Evolutionary conservation across 1,284 basidiomycete genomes (phyloP), one percentile per base, ranked within the genome.

Genomic region (Mycena sp.): DNA sequence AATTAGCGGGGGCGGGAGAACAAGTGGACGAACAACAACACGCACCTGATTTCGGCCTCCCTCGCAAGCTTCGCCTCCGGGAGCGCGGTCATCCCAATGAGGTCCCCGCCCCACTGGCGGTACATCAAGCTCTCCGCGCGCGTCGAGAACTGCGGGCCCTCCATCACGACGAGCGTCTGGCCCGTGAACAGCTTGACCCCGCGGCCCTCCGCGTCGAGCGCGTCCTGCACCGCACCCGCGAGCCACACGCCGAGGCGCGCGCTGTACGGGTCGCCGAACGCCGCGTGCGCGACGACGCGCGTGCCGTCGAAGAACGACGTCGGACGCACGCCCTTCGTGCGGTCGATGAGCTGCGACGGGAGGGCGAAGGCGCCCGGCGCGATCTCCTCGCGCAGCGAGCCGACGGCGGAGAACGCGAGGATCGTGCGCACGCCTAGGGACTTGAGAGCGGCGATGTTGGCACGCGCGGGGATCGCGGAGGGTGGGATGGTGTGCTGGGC

Each of bases 371-470:
- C 90, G 41, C 96, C 94, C 0, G 94, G 94, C n/a, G 87, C 78
- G 74, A 99, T 95, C 72, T 98, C 95, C 77, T 99, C 97, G 50
- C 95, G 85, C 40, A 99, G 85, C n/a, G 94, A 96, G 28, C 97
- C 97, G 49, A 99, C 97, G 10, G 97, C 97, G 17, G 92, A 94
- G 83, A 99, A 99, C 1, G 96, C 95, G 67, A 99, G 83, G 72
- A 99, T 88, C 48, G 90, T 93, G 67, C 91, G 87, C 17, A 96
- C 94, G 54, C 97, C 97, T 68, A 99, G 84, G 55, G 88, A 89
- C 81, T 99, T 99, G 71, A 99, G 85, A 0, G 97, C 96, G 19
- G 97, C 92, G 73, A 99, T 96, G 84, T 99, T 99, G 67, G 96
- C 97, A 52, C 94, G 89, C 3, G 84, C 80, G 45, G 95, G 95